phyloP scores from a whole-genome alignment of 129 eudicot species.

The Scalesia atractyloides region DNA sequence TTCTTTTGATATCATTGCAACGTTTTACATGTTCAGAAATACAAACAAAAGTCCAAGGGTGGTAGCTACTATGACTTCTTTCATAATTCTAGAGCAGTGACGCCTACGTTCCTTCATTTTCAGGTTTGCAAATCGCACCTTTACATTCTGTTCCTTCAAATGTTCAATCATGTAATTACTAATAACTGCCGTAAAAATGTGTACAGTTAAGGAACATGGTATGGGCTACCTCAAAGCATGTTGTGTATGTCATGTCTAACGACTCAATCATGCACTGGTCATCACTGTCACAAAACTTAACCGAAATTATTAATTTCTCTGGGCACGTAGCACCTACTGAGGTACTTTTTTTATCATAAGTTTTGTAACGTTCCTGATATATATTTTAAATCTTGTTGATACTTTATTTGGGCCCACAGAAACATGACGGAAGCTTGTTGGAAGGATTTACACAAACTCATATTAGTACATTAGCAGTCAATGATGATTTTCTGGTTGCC shows the following conservation, averaged over 20 bases:
- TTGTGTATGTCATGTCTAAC: conserved; percentile 72
- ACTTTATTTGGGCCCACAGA: too few species aligned
- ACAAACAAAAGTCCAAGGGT: conserved; percentile 63
- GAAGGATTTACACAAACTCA: too few species aligned
- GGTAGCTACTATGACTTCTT: conserved; percentile 68
- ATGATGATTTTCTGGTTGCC: too few species aligned
- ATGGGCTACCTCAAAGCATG: conserved; percentile 94
- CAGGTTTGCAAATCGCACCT: conserved; percentile 41
- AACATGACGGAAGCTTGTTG: too few species aligned
- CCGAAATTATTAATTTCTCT: too few species aligned
- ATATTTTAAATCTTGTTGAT: too few species aligned
- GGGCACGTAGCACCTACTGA: too few species aligned
- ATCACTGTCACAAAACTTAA: conserved; percentile 35
- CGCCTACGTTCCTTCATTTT: conserved; percentile 86
- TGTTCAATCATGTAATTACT: neutral
- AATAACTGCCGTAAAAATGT: neutral
- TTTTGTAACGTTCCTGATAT: too few species aligned
- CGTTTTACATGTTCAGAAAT: conserved; percentile 44
- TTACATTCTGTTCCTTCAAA: neutral
- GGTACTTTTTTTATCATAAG: too few species aligned
- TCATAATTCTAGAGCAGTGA: conserved; percentile 76
- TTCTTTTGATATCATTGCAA: conserved; percentile 1
- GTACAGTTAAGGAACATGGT: conserved; percentile 86
- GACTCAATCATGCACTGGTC: conserved; percentile 78
- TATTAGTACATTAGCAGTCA: too few species aligned